A percentile compares a stretch with the other conserved stretches of the same genome.
phyloP scores from a whole-genome alignment of 2,329 filamentous ascomycete genomes.

The Colletotrichum karsti region DNA sequence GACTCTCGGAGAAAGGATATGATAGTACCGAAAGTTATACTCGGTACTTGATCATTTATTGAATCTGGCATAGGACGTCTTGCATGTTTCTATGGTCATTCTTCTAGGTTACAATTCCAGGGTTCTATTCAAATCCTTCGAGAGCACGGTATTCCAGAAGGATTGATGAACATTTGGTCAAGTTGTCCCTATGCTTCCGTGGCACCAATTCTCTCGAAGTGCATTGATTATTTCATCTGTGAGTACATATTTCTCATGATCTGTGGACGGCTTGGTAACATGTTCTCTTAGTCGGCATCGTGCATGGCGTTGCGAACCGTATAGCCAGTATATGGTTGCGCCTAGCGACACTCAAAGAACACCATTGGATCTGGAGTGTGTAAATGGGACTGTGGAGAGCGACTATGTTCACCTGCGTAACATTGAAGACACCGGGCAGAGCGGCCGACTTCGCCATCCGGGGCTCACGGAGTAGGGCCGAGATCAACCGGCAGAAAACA shows the following conservation, averaged over 20 bases:
- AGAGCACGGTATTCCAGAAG: neutral
- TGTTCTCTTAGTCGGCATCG: neutral
- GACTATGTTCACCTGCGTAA: too few relatives aligned
- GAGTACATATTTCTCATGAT: neutral
- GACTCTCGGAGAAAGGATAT: too few relatives aligned
- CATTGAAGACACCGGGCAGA: too few relatives aligned
- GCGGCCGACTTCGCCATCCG: too few relatives aligned
- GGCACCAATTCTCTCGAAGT: slow-evolving; percentile 33
- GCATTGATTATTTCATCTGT: slow-evolving; percentile 31
- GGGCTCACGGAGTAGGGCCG: too few relatives aligned
- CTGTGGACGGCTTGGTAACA: neutral
- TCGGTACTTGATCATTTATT: too few relatives aligned
- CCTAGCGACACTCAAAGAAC: neutral
- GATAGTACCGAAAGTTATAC: too few relatives aligned
- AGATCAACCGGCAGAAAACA: too few relatives aligned
- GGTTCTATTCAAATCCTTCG: neutral
- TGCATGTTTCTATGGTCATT: neutral
- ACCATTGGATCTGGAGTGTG: too few relatives aligned
- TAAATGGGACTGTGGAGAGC: too few relatives aligned
- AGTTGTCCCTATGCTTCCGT: slow-evolving; percentile 34
- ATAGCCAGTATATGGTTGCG: neutral
- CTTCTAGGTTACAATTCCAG: neutral
- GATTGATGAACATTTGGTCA: slow-evolving; percentile 35
- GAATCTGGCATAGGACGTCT: too few relatives aligned
- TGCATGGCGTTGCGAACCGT: neutral